Evolutionary conservation across 805 yeast genomes (phyloP).

Genomic region (Jamesozyma gamospora): DNA sequence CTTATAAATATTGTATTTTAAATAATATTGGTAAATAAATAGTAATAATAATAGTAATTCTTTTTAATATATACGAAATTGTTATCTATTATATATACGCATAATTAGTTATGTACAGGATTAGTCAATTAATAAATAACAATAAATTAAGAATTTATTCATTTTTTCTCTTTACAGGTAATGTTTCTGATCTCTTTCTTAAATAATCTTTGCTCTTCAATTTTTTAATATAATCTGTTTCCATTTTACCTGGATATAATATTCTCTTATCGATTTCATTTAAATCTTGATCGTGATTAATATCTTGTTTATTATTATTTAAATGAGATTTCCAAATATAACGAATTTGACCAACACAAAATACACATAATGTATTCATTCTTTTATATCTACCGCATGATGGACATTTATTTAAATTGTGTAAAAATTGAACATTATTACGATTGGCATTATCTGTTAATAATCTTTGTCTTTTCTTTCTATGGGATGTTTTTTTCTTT

Average conservation of each 20-base stretch:
- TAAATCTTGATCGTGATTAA: conserved; percentile 15
- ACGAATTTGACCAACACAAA: conserved; percentile 77
- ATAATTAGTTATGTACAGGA: neutral
- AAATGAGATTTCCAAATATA: conserved; percentile 50
- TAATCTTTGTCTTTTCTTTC: conserved; percentile 73
- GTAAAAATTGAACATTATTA: conserved; percentile 67
- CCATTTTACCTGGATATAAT: conserved; percentile 64
- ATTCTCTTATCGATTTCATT: conserved; percentile 54
- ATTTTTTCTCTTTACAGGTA: conserved; percentile 38
- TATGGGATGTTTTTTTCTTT: conserved; percentile 83
- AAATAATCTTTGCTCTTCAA: conserved; percentile 46
- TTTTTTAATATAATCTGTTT: conserved; percentile 36
- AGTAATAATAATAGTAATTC: neutral
- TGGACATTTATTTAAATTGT: conserved; percentile 82
- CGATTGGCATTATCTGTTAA: conserved; percentile 48
- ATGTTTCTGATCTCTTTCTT: conserved; percentile 42
- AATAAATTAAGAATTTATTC: neutral
- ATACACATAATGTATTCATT: conserved; percentile 85
- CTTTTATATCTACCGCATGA: conserved; percentile 90
- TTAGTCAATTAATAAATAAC: neutral
- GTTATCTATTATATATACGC: neutral
- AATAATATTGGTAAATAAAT: neutral
- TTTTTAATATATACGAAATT: neutral
- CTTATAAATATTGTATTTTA: neutral
- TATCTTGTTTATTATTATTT: conserved; percentile 14